Conservation (phyloP, 139 green algal genomes). For the Haematococcus sp. region DNA sequence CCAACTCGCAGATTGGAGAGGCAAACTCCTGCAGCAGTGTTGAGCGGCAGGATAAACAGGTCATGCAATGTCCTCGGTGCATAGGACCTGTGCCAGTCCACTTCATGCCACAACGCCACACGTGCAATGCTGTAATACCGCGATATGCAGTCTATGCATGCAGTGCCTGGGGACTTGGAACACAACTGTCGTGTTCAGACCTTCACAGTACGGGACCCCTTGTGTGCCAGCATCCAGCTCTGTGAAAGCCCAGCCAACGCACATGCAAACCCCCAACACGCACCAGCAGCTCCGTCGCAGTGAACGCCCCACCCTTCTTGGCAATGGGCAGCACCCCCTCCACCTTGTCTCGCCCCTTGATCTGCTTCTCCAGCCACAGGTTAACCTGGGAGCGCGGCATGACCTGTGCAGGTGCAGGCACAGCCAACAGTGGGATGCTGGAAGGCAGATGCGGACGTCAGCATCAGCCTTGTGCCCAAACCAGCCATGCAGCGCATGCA, state of each 20-base stretch:
- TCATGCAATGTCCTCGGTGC: too few relatives aligned
- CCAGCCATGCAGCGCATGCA: too few relatives aligned
- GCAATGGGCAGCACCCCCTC: conserved; percentile 48
- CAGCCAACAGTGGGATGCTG: background rate
- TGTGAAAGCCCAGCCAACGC: too few relatives aligned
- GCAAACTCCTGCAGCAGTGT: background rate
- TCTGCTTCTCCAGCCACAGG: conserved; percentile 48
- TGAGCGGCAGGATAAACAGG: background rate
- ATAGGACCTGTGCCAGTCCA: too few relatives aligned
- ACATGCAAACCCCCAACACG: background rate
- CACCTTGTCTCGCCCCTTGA: conserved; percentile 56
- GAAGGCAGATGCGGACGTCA: background rate
- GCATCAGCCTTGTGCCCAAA: background rate
- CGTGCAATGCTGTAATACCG: too few relatives aligned
- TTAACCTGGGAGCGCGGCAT: conserved; percentile 24
- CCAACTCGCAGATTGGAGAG: too few relatives aligned
- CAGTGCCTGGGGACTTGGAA: too few relatives aligned
- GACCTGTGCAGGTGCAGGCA: background rate
- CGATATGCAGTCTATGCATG: too few relatives aligned
- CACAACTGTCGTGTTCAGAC: too few relatives aligned
- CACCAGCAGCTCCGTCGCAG: conserved; percentile 49
- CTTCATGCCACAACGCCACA: too few relatives aligned
- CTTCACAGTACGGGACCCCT: too few relatives aligned
- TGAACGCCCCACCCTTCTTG: conserved; percentile 46
- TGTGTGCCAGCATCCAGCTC: too few relatives aligned